These are phyloP conservation scores for Clavariopsis aquatica DNA, from an alignment of 495 filamentous ascomycete species.

Conservation along the genomic window DNA sequence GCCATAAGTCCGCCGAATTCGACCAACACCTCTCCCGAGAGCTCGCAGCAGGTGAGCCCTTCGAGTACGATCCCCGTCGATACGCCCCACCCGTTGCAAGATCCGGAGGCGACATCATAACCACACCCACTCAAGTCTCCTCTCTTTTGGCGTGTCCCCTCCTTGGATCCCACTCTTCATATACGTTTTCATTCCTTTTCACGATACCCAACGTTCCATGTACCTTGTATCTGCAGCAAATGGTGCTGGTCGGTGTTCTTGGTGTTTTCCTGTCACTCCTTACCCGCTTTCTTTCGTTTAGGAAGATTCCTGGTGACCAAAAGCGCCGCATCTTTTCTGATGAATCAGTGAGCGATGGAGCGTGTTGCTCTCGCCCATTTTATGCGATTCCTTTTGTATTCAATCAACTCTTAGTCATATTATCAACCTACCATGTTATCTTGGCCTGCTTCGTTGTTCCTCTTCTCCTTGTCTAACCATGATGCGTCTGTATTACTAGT, in stretches of 20 bases:
- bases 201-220: slow-evolving; percentile 5
- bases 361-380: too few species aligned
- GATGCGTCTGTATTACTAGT: too few species aligned
- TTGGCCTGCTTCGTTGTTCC: too few species aligned
- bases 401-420: too few species aligned
- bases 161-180: background rate
- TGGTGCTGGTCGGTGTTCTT: background rate
- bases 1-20: slow-evolving; percentile 36
- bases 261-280: background rate
- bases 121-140: too few species aligned
- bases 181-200: slow-evolving; percentile 1
- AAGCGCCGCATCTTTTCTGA: too few species aligned
- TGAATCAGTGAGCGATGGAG: too few species aligned
- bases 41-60: slow-evolving; percentile 38
- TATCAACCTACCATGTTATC: too few species aligned
- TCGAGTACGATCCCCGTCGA: slow-evolving; percentile 32
- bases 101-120: slow-evolving; percentile 5
- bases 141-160: too few species aligned
- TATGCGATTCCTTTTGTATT: too few species aligned
- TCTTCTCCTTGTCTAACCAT: too few species aligned
- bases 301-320: background rate
- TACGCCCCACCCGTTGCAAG: slow-evolving; percentile 22
- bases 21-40: slow-evolving; percentile 35
- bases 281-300: background rate
- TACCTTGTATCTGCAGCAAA: slow-evolving; percentile 2